These are phyloP conservation scores for Syncephalastrum contaminatum DNA, from an alignment of 371 early-diverging fungal genomes.

Conservation along the genomic window DNA sequence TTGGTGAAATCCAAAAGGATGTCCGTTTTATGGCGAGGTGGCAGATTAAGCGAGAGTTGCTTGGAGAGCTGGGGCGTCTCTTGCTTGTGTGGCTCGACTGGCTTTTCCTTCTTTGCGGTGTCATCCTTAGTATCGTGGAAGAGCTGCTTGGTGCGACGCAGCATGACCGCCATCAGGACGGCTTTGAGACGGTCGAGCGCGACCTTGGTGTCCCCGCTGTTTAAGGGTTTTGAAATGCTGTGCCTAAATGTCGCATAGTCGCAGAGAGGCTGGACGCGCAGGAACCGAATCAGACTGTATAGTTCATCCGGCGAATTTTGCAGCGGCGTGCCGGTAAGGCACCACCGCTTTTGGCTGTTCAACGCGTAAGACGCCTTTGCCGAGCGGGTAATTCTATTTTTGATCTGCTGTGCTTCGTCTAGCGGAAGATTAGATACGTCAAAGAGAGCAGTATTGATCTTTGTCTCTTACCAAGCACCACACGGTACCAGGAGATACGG, in stretches of 20 bases:
- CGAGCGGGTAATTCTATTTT: slow-evolving; percentile 70
- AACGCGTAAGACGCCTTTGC: slow-evolving; percentile 63
- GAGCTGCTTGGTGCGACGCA: slow-evolving; percentile 71
- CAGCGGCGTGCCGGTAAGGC: slow-evolving; percentile 81
- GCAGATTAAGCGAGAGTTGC: slow-evolving; percentile 56
- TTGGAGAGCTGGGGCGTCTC: slow-evolving; percentile 13
- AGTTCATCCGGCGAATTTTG: slow-evolving; percentile 91
- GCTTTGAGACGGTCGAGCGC: slow-evolving; percentile 62
- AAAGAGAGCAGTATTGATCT: background rate
- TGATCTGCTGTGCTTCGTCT: slow-evolving; percentile 92
- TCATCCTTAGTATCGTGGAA: slow-evolving; percentile 8
- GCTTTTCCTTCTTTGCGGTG: background rate
- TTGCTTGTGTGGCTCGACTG: background rate
- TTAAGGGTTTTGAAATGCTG: slow-evolving; percentile 55
- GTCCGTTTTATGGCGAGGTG: slow-evolving; percentile 55
- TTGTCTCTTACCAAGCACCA: slow-evolving; percentile 37
- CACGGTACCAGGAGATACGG: slow-evolving; percentile 47
- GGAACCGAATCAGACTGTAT: slow-evolving; percentile 79
- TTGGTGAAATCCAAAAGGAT: slow-evolving; percentile 48
- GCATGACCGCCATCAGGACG: slow-evolving; percentile 63
- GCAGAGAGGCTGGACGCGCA: slow-evolving; percentile 65
- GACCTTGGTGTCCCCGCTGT: slow-evolving; percentile 22
- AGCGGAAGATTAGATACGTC: slow-evolving; percentile 42
- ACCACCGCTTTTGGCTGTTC: slow-evolving; percentile 71
- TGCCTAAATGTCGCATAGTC: slow-evolving; percentile 54